Evolutionary conservation across 345 rosid genomes (phyloP).

Genomic region (Aethionema arabicum): DNA sequence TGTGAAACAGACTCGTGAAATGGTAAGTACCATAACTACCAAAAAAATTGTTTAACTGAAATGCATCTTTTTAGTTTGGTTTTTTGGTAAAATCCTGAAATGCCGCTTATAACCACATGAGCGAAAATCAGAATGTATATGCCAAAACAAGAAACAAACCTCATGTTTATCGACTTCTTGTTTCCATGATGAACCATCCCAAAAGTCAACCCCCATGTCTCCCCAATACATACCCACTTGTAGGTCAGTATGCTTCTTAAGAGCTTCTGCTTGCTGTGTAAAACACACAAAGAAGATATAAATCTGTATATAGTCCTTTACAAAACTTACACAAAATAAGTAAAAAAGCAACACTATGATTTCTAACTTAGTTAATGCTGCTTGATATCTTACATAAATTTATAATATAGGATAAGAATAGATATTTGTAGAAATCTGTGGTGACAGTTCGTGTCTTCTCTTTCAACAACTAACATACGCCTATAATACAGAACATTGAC

Average conservation of each 20-base stretch:
- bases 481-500: neutral
- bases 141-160: constrained; percentile 42
- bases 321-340: neutral
- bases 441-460: neutral
- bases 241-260: constrained; percentile 67
- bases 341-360: neutral
- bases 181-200: constrained; percentile 61
- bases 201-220: constrained; percentile 72
- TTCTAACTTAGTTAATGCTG: constrained; percentile 3
- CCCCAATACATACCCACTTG: constrained; percentile 80
- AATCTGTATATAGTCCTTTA: constrained; percentile 6
- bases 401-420: neutral
- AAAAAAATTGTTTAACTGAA: neutral
- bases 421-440: neutral
- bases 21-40: constrained; percentile 1
- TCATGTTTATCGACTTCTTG: constrained; percentile 54
- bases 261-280: constrained; percentile 74
- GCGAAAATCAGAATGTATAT: neutral
- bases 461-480: neutral
- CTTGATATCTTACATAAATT: neutral
- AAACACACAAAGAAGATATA: constrained; percentile 10
- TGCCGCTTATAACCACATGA: neutral
- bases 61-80: neutral
- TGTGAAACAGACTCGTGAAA: neutral
- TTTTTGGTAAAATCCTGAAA: neutral